phyloP scores from a whole-genome alignment of 495 filamentous ascomycete species.

The Pyronema domesticum region DNA sequence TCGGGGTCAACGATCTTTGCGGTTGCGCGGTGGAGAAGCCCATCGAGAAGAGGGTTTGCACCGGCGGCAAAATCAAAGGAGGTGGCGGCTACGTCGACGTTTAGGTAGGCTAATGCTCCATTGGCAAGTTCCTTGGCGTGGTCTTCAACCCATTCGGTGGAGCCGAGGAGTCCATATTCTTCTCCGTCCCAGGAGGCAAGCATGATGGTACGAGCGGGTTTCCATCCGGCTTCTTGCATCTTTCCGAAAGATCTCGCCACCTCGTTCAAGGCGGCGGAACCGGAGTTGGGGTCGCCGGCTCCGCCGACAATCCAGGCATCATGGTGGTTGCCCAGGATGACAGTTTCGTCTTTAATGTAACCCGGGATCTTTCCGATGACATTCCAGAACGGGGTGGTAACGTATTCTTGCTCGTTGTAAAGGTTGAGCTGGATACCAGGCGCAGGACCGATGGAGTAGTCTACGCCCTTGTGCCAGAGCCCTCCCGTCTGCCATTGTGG shows the following conservation, averaged over 20 bases:
- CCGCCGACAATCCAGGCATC: conserved; percentile 39
- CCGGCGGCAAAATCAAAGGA: conserved; percentile 33
- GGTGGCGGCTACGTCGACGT: conserved; percentile 46
- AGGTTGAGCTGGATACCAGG: conserved; percentile 60
- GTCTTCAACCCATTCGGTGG: conserved; percentile 47
- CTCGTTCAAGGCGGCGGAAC: conserved; percentile 30
- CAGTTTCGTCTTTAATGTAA: conserved; percentile 64
- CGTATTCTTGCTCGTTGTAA: conserved; percentile 74
- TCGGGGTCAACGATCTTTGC: conserved; percentile 32
- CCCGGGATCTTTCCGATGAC: conserved; percentile 91
- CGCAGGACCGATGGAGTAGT: conserved; percentile 84
- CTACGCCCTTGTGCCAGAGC: conserved; percentile 61
- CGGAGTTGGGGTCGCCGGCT: conserved; percentile 31
- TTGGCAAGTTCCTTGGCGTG: conserved; percentile 66
- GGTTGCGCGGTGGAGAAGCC: conserved; percentile 52
- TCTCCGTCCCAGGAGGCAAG: conserved; percentile 64
- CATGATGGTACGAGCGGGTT: conserved; percentile 39
- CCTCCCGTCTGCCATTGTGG: conserved; percentile 45
- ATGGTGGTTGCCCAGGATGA: conserved; percentile 87
- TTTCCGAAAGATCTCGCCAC: conserved; percentile 27
- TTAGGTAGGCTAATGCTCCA: conserved; percentile 54
- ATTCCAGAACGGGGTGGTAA: conserved; percentile 81
- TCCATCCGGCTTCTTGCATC: conserved; percentile 30
- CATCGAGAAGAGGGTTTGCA: conserved; percentile 61
- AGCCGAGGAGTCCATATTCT: conserved; percentile 41